These are phyloP conservation scores for Neonectria magnoliae DNA, from an alignment of 2,329 filamentous ascomycete genomes.

Conservation along the genomic window DNA sequence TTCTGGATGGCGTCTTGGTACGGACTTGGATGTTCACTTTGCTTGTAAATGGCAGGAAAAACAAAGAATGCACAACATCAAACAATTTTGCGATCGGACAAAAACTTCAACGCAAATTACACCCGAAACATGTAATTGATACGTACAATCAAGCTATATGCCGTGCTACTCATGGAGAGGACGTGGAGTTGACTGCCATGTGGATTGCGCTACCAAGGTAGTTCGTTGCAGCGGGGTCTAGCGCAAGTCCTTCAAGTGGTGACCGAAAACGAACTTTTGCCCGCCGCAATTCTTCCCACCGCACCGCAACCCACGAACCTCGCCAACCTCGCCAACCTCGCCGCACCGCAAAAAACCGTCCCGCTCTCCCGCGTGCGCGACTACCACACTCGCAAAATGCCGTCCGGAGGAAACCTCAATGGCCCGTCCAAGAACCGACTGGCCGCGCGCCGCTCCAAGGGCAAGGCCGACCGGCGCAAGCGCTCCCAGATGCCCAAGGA, in stretches of 20 bases:
- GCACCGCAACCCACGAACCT: not conserved
- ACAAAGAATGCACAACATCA: not conserved
- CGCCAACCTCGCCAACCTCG: not conserved
- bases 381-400: conserved; percentile 50
- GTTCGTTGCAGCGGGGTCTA: not conserved
- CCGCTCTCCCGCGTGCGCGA: conserved; percentile 2
- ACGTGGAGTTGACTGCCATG: not conserved
- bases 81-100: not conserved
- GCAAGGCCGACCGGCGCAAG: conserved; percentile 57
- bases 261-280: conserved; percentile 7
- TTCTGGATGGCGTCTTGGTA: conserved; percentile 1
- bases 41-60: not conserved
- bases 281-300: conserved; percentile 4
- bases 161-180: not conserved
- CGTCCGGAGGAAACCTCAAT: conserved; percentile 69
- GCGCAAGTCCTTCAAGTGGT: not conserved
- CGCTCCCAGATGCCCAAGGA: conserved; percentile 49
- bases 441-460: conserved; percentile 56
- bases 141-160: too few species aligned
- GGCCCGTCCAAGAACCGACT: conserved; percentile 64
- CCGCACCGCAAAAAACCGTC: not conserved
- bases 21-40: not conserved
- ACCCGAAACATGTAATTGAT: not conserved
- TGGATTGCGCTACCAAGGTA: not conserved
- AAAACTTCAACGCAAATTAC: not conserved